Evolutionary conservation across 2,329 filamentous ascomycete species (phyloP), one percentile per base, ranked within the genome.

Genomic region (Emmonsia crescens): DNA sequence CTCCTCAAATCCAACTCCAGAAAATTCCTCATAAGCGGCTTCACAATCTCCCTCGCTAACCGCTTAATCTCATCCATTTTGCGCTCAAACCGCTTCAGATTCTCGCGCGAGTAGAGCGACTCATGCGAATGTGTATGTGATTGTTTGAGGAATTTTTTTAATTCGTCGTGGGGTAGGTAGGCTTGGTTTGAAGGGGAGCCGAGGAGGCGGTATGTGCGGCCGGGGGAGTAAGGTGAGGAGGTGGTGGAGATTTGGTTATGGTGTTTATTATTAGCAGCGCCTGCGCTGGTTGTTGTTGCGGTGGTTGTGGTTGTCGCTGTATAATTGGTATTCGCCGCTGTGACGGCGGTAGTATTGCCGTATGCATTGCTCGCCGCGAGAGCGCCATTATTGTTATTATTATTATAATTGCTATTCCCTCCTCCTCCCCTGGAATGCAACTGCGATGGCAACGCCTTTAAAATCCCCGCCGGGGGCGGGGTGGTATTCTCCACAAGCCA

Each of bases 401-500:
- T 62, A 58, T 57, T 61, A 51, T 67, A 65, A 21, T 66, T 62
- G 57, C 56, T 61, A 57, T 58, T 36, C 60, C 61, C 36, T 67
- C 75, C 48, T 42, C 21, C 40, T 16, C 38, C 36, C 38, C 36
- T 19, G 33, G 56, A 52, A 24, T 63, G 49, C 6, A 10, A 46
- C 9, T 48, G 56, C 27, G 42, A 36, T 10, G 61, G 46, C 42
- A 62, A 42, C n/a, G 57, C 21, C 65, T 77, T 74, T 67, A 78
- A 65, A 64, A 80, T 75, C 2, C 82, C 79, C 0, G 80, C 75
- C 0, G 85, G 84, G 3, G 87, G 82, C 0, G 90, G 88, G 1
- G 89, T 88, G 4, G 89, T 96, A 73, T 91, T 93, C 69, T 96
- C 92, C 3, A 91, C 90, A 6, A 96, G 80, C 91, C 92, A 96